Base-by-base conservation (phyloP, 257 asterid genomes). In the Scutellaria barbata region DNA sequence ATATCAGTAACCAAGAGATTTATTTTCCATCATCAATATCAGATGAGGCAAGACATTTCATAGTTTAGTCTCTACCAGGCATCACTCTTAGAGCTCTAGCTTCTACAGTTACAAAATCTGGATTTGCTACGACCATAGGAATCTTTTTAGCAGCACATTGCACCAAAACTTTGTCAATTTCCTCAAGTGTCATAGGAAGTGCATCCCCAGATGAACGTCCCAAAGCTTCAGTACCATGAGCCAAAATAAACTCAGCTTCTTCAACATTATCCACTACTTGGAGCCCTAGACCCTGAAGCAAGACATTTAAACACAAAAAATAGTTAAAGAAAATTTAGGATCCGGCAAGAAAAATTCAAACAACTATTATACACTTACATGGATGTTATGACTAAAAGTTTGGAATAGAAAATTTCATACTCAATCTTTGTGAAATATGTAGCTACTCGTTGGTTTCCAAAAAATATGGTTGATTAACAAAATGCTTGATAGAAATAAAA, bases 101-200 rank as follows among this genome's bases (percentile, higher is more conserved):
- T 79, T 94, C 99, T 68, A 94, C 99, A 13, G 99, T 94, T 70
- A 94, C 93, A 78, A 89, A 91, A 87, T 94, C 99, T 73, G 99
- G 99, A 85, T 94, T 94, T 10, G 99, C 99, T 40, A 94, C 99
- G 10, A 91, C 92, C 99, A 91, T 86, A 30, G 97, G 97, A 58
- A 94, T 89, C 81, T 58, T 83, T 80, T 85, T 94, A 61, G 83
- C 89, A 63, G 87, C 95, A 81, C 96, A 94, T 72, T 78, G 84
- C 83, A 82, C 89, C 76, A 94, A 80, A 74, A 91, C 74, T 74
- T 79, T 83, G 81, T 89, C 89, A 78, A 94, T 92, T 77, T 91
- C 92, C 63, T 87, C 92, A 30, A 91, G 85, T 61, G 77, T 68
- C 89, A 66, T 84, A 65, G 96, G 86, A 33, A 82, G 71, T 63